A percentile compares a stretch with the other conserved stretches of the same genome.
Evolutionary conservation across 2,329 filamentous ascomycete species (phyloP).

Genomic region (Juglanconis sp.): DNA sequence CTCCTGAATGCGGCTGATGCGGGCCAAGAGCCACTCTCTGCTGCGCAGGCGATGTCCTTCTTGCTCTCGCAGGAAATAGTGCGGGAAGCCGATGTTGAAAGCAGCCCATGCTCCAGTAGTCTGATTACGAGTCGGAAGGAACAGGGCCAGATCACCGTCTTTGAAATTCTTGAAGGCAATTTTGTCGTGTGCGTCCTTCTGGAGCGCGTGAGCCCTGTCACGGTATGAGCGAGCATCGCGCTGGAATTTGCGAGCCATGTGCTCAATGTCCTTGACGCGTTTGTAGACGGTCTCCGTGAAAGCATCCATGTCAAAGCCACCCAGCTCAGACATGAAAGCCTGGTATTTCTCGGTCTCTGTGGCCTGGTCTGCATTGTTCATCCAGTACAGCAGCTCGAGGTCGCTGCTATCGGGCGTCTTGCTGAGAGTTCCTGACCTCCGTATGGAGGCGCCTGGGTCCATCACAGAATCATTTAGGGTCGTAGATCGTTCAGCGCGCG

Average conservation of each 20-base stretch:
- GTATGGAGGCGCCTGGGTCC: constrained; percentile 51
- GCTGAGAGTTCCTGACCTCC: constrained; percentile 51
- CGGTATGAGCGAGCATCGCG: constrained; percentile 83
- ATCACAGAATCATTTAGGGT: constrained; percentile 55
- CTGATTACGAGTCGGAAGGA: constrained; percentile 91
- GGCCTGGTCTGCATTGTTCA: constrained; percentile 62
- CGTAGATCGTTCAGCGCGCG: constrained; percentile 55
- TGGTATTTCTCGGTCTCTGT: constrained; percentile 72
- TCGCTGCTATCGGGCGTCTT: constrained; percentile 62
- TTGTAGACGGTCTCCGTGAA: constrained; percentile 85
- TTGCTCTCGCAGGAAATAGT: constrained; percentile 94
- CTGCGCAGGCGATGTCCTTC: constrained; percentile 80
- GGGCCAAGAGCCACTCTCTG: constrained; percentile 93
- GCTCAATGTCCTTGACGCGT: constrained; percentile 88
- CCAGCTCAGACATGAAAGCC: constrained; percentile 69
- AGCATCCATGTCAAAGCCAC: constrained; percentile 76
- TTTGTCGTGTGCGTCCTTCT: constrained; percentile 89
- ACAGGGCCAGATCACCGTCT: constrained; percentile 89
- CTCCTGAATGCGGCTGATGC: constrained; percentile 88
- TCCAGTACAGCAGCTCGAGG: constrained; percentile 77
- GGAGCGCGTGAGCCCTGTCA: constrained; percentile 76
- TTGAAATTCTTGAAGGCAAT: constrained; percentile 96
- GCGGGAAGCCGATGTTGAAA: constrained; percentile 95
- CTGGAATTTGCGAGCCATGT: constrained; percentile 88
- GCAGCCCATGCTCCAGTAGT: constrained; percentile 94